These are phyloP conservation scores for Albugo laibachii DNA, from an alignment of 352 stramenopile genomes.

Conservation along the genomic window DNA sequence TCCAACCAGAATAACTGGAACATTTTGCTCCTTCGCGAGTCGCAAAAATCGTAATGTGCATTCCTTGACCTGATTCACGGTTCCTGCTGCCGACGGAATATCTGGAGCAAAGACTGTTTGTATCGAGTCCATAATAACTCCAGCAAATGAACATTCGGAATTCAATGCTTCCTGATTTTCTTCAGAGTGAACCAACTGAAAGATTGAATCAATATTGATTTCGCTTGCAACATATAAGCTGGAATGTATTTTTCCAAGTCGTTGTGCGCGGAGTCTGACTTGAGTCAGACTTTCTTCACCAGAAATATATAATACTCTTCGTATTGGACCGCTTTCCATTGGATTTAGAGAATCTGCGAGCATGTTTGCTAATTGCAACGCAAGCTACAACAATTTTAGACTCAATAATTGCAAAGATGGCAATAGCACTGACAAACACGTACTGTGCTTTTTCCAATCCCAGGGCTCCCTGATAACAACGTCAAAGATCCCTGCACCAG, in stretches of 20 bases:
- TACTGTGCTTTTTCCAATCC: conserved; percentile 85
- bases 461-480: conserved; percentile 89
- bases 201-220: conserved; percentile 61
- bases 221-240: conserved; percentile 64
- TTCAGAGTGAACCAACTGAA: conserved; percentile 6
- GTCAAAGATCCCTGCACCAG: conserved; percentile 88
- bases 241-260: conserved; percentile 50
- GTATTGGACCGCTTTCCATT: conserved; percentile 2
- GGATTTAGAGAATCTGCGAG: conserved; percentile 14
- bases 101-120: conserved; percentile 89
- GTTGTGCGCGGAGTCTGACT: conserved; percentile 83
- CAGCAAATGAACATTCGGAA: conserved; percentile 17
- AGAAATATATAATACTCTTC: conserved; percentile 87
- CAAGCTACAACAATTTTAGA: conserved; percentile 23
- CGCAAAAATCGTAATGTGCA: conserved; percentile 86
- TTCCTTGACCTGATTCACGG: conserved; percentile 89
- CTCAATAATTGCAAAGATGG: neutral
- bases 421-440: neutral
- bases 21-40: conserved; percentile 80
- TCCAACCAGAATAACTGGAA: conserved; percentile 89
- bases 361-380: conserved; percentile 88
- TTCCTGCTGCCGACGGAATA: conserved; percentile 43
- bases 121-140: conserved; percentile 91
- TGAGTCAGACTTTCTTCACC: conserved; percentile 93
- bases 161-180: conserved; percentile 9